Conservation (phyloP, 2,329 filamentous ascomycete species). For the Metarhizium humberi region DNA sequence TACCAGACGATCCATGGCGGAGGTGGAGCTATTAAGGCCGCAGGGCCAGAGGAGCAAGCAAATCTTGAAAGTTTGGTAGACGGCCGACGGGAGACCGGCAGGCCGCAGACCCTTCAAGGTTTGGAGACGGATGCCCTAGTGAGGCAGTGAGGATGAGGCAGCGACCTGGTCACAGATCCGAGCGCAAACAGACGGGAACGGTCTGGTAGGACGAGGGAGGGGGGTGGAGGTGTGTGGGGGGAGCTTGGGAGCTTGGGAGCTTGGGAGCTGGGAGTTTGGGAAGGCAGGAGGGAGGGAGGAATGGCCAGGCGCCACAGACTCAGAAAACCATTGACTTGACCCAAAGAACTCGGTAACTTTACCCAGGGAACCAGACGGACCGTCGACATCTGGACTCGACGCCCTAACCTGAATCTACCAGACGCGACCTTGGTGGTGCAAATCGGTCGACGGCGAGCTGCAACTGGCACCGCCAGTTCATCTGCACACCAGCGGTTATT, state of each 20-base stretch:
- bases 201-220: background rate
- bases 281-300: background rate
- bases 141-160: background rate
- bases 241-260: background rate
- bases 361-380: too few relatives aligned
- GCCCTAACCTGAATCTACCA: too few relatives aligned
- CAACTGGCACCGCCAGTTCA: too few relatives aligned
- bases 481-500: too few relatives aligned
- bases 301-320: too few relatives aligned
- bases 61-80: background rate
- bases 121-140: background rate
- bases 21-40: conserved; percentile 12
- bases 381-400: too few relatives aligned
- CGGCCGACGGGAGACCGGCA: background rate
- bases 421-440: too few relatives aligned
- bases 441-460: too few relatives aligned
- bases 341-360: too few relatives aligned
- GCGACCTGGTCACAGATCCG: background rate
- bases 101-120: background rate
- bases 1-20: conserved; percentile 21
- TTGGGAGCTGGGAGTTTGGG: background rate
- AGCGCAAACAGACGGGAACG: background rate
- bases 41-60: background rate
- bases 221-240: background rate
- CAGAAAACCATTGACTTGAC: too few relatives aligned